Conservation (phyloP, 2,329 filamentous ascomycete species). For the Colletotrichum theobromicola region DNA sequence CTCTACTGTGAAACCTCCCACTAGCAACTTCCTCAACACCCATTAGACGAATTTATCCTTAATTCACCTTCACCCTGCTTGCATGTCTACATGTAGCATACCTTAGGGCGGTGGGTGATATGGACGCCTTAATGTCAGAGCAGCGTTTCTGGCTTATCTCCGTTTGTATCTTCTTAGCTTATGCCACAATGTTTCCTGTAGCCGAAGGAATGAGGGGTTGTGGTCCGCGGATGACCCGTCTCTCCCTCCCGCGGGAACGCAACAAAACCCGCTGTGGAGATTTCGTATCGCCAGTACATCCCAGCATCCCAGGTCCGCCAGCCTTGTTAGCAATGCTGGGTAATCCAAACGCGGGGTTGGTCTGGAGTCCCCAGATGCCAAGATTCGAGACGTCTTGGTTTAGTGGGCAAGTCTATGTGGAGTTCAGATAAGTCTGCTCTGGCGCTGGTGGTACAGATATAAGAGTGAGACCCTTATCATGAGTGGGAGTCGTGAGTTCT, state of each 20-base stretch:
- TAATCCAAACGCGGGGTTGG: constrained; percentile 1
- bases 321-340: background rate
- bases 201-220: background rate
- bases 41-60: background rate
- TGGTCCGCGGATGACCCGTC: background rate
- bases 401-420: background rate
- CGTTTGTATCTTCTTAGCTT: background rate
- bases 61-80: background rate
- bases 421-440: background rate
- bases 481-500: background rate
- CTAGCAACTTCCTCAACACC: too few relatives aligned
- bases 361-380: constrained; percentile 18
- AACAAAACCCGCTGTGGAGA: background rate
- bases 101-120: background rate
- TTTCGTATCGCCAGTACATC: background rate
- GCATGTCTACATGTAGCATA: background rate
- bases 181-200: background rate
- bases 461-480: background rate
- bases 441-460: background rate
- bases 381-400: background rate
- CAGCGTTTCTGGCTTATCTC: background rate
- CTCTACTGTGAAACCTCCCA: too few relatives aligned
- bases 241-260: background rate
- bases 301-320: background rate
- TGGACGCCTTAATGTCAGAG: background rate